A percentile compares a stretch with the other conserved stretches of the same genome.
phyloP scores from a whole-genome alignment of 1,284 basidiomycete genomes.

The Trametes hirsuta region DNA sequence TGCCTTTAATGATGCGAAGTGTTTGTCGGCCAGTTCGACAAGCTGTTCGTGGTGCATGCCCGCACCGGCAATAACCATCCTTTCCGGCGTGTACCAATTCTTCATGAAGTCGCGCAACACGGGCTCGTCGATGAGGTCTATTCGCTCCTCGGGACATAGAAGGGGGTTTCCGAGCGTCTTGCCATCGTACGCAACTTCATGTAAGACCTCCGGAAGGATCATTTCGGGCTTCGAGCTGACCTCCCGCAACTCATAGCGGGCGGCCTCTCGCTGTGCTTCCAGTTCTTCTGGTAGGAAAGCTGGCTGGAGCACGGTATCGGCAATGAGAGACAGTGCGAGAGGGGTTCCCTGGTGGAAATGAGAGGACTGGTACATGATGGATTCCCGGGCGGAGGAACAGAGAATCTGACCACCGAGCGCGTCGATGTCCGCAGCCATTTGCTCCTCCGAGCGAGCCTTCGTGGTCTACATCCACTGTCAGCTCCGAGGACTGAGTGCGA shows the following conservation, averaged over 20 bases:
- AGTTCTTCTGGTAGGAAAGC: constrained; percentile 82
- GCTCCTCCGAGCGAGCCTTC: constrained; percentile 58
- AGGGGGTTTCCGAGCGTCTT: constrained; percentile 89
- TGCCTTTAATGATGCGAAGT: constrained; percentile 77
- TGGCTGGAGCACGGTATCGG: constrained; percentile 89
- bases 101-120: constrained; percentile 72
- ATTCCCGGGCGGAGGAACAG: constrained; percentile 90
- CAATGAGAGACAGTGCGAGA: constrained; percentile 84
- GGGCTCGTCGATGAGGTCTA: constrained; percentile 70
- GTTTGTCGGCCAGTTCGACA: constrained; percentile 81
- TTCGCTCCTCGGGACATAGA: constrained; percentile 85
- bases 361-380: constrained; percentile 98
- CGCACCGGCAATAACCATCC: constrained; percentile 93
- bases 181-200: constrained; percentile 82
- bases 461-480: constrained; percentile 53
- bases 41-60: constrained; percentile 91
- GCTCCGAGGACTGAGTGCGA: neutral
- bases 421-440: constrained; percentile 86
- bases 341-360: constrained; percentile 88
- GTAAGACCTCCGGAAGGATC: constrained; percentile 92
- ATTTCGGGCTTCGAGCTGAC: constrained; percentile 90
- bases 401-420: constrained; percentile 91
- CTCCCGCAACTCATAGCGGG: constrained; percentile 92
- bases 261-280: constrained; percentile 83
- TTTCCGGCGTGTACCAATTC: constrained; percentile 90